These are phyloP conservation scores for Eustoma russellianum DNA, from an alignment of 257 asterid species.

Conservation along the genomic window DNA sequence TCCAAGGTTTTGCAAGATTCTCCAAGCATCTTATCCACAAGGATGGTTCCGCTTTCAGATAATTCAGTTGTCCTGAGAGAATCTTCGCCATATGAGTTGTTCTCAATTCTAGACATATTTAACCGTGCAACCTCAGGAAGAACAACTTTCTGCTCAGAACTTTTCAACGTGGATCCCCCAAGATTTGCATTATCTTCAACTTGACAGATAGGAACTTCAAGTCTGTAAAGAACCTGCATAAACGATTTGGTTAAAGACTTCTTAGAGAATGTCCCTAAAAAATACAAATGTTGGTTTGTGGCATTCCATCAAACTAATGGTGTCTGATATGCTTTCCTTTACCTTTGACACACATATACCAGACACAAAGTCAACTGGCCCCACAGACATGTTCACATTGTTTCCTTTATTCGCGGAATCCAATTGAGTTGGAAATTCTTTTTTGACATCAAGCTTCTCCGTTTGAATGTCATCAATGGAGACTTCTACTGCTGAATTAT, in stretches of 20 bases:
- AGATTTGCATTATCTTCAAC: neutral
- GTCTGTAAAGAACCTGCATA: slow-evolving; percentile 8
- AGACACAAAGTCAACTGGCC: slow-evolving; percentile 4
- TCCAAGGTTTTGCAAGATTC: slow-evolving; percentile 12
- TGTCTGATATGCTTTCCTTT: slow-evolving; percentile 19
- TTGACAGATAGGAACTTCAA: slow-evolving; percentile 6
- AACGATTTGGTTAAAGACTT: slow-evolving; percentile 13
- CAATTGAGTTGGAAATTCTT: slow-evolving; percentile 6
- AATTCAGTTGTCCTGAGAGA: slow-evolving; percentile 19
- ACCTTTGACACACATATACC: slow-evolving; percentile 11
- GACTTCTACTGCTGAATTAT: slow-evolving; percentile 9
- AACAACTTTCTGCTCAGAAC: slow-evolving; percentile 5
- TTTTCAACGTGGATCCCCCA: neutral
- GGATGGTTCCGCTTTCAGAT: slow-evolving; percentile 23
- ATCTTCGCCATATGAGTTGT: slow-evolving; percentile 10
- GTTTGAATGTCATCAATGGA: slow-evolving; percentile 11
- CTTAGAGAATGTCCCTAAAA: slow-evolving; percentile 12
- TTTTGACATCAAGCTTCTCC: slow-evolving; percentile 16
- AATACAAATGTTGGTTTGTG: slow-evolving; percentile 10
- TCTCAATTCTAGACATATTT: slow-evolving; percentile 14
- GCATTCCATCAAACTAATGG: slow-evolving; percentile 15
- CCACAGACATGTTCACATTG: slow-evolving; percentile 3
- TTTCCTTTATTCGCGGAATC: slow-evolving; percentile 1
- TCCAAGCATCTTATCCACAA: slow-evolving; percentile 8
- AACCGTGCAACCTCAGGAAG: slow-evolving; percentile 7